These are phyloP conservation scores for Helenozyma rhizophorensis DNA, from an alignment of 805 yeast genomes.

Conservation along the genomic window DNA sequence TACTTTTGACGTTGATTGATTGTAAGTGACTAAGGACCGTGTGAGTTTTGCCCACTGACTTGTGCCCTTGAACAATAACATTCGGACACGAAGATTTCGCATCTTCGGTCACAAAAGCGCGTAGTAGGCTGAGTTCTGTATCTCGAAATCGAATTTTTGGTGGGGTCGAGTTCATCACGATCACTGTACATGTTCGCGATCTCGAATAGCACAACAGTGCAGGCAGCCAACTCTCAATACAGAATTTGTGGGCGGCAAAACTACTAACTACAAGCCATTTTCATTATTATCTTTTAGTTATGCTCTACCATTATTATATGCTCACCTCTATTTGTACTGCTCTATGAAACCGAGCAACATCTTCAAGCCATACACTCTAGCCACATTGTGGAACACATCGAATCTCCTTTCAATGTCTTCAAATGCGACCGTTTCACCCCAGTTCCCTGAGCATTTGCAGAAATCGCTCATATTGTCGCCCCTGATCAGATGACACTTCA, in stretches of 20 bases:
- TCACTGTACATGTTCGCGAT: no score
- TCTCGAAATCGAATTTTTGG: constrained; percentile 25
- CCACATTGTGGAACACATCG: constrained; percentile 52
- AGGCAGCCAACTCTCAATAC: no score
- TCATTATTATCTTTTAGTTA: no score
- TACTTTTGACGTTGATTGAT: constrained; percentile 20
- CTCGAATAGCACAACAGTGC: no score
- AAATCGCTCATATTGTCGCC: constrained; percentile 64
- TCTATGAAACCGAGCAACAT: constrained; percentile 42
- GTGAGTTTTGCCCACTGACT: constrained; percentile 46
- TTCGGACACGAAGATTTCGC: constrained; percentile 27
- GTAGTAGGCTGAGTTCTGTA: constrained; percentile 31
- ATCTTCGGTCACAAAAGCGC: constrained; percentile 30
- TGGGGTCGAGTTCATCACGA: no score
- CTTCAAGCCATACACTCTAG: constrained; percentile 56
- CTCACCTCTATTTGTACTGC: constrained; percentile 10
- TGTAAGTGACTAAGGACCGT: constrained; percentile 30
- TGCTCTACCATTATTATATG: no score
- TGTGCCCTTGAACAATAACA: constrained; percentile 44
- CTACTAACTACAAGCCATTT: no score
- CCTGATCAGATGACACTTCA: constrained; percentile 66
- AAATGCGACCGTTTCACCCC: constrained; percentile 57
- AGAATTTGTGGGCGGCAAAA: no score
- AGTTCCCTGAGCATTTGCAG: constrained; percentile 86
- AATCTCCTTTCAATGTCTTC: constrained; percentile 43